Evolutionary conservation across 2,329 filamentous ascomycete species (phyloP), one percentile per base, ranked within the genome.

Genomic region (Ambrosiella cleistominuta): DNA sequence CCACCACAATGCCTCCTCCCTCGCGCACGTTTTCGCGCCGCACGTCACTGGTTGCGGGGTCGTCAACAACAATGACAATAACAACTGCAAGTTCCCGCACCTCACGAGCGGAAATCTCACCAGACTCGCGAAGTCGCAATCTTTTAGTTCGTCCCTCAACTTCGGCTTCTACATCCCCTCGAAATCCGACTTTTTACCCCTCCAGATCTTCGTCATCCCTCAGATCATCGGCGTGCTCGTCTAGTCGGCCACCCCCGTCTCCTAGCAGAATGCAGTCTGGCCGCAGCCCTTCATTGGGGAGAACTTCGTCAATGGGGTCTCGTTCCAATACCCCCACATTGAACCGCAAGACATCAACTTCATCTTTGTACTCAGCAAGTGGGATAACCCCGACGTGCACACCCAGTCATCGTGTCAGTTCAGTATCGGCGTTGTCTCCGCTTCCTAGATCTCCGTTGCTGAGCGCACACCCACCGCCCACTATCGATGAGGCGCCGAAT

Each of bases 321-420:
- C 70, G 73, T 57, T 72, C 75, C 3, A 69, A 68, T 17, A 78
- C 77, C 1, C 77, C 78, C 1, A 70, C 72, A 0, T 68, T 82
- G 5, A 67, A 78, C 44, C 73, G 76, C 36, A 81, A 81, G 64
- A 72, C 78, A 1, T 82, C 79, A 2, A 74, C 74, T 63, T 80
- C 75, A 66, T 81, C 79, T 38, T 67, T 82, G 44, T 75, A 72
- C 62, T 79, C 76, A 1, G 69, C 69, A 27, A 75, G 69, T 62
- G 73, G 72, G 12, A 40, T 51, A 8, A 57, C 59, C 7, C 56
- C 59, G 17, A 57, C 45, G 7, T 44, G 51, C 11, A 60, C 59
- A 8, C 59, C 59, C n/a, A 58, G 17, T 17, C 36, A 47, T 13
- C 44, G 59, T n/a, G 9, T 37, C 39, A 57, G 52, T 27, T 39